A percentile compares a stretch with the other conserved stretches of the same genome.
phyloP scores from a whole-genome alignment of 2,329 filamentous ascomycete species.

The Cladosporium sp. region DNA sequence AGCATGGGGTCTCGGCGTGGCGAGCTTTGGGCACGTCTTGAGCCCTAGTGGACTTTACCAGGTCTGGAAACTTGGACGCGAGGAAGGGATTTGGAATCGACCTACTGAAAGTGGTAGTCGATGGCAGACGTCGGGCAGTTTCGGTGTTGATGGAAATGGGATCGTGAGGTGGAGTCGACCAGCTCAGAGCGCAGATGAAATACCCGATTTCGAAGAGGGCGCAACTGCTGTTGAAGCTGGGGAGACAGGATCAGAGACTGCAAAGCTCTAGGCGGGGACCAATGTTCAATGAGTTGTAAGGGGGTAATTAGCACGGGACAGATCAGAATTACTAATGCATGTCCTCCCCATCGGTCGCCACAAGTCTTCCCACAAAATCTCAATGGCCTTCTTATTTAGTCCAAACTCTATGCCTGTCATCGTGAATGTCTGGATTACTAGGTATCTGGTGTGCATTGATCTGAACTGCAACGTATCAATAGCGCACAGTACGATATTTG shows the following conservation, averaged over 20 bases:
- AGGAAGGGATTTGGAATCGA: constrained; percentile 63
- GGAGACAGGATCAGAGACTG: not conserved
- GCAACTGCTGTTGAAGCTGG: not conserved
- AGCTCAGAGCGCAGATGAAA: constrained; percentile 27
- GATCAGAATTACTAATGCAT: too few species aligned
- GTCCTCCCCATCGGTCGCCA: too few species aligned
- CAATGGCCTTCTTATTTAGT: too few species aligned
- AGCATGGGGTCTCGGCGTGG: constrained; percentile 61
- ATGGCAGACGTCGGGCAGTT: constrained; percentile 67
- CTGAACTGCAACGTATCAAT: too few species aligned
- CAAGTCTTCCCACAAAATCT: too few species aligned
- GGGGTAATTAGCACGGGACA: too few species aligned
- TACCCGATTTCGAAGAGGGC: constrained; percentile 10
- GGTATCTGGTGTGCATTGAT: too few species aligned
- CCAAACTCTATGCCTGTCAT: too few species aligned
- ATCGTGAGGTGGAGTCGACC: constrained; percentile 46
- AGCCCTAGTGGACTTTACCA: constrained; percentile 55
- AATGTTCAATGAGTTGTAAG: not conserved
- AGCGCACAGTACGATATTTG: too few species aligned
- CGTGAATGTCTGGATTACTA: too few species aligned
- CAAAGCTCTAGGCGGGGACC: not conserved
- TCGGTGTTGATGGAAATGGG: constrained; percentile 54
- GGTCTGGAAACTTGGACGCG: constrained; percentile 54
- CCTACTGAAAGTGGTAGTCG: constrained; percentile 61
- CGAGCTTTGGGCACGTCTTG: constrained; percentile 59